A percentile compares a stretch with the other conserved stretches of the same genome.
These are phyloP conservation scores for Aspergillus olivimuriae DNA, from an alignment of 495 filamentous ascomycete species.

Conservation along the genomic window DNA sequence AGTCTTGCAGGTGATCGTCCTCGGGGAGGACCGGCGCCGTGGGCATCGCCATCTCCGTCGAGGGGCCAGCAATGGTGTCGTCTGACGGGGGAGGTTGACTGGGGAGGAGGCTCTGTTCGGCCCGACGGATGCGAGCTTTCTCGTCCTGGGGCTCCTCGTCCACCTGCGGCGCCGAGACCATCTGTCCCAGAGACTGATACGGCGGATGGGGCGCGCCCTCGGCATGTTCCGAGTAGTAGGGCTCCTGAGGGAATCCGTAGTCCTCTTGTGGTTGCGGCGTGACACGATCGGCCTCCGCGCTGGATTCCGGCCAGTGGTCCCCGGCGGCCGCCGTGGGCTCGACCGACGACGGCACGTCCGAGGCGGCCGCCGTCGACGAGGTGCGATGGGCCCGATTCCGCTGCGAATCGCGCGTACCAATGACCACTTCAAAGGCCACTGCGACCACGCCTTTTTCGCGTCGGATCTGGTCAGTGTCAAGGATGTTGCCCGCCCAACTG, in stretches of 20 bases:
- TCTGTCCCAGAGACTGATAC: constrained; percentile 20
- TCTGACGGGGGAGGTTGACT: constrained; percentile 62
- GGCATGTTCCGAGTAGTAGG: constrained; percentile 26
- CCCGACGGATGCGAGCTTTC: constrained; percentile 60
- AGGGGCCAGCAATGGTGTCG: constrained; percentile 43
- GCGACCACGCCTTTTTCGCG: constrained; percentile 84
- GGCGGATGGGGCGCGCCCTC: constrained; percentile 19
- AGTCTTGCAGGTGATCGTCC: constrained; percentile 33
- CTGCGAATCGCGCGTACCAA: constrained; percentile 80
- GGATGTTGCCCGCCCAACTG: constrained; percentile 65
- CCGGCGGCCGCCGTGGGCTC: constrained; percentile 9
- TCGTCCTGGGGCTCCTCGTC: constrained; percentile 58
- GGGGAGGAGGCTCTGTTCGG: constrained; percentile 63
- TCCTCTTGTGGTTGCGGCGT: constrained; percentile 29
- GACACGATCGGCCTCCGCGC: constrained; percentile 18
- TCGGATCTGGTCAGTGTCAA: constrained; percentile 83
- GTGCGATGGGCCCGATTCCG: constrained; percentile 38
- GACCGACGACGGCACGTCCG: constrained; percentile 10
- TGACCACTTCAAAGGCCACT: constrained; percentile 72
- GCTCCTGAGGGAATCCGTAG: constrained; percentile 26
- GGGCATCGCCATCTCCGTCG: constrained; percentile 19
- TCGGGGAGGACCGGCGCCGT: constrained; percentile 36
- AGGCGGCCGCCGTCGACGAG: constrained; percentile 19
- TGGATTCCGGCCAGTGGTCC: constrained; percentile 24
- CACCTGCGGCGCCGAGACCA: constrained; percentile 48